Evolutionary conservation across 495 filamentous ascomycete genomes (phyloP), one percentile per base, ranked within the genome.

Genomic region (Penicillium steckii): DNA sequence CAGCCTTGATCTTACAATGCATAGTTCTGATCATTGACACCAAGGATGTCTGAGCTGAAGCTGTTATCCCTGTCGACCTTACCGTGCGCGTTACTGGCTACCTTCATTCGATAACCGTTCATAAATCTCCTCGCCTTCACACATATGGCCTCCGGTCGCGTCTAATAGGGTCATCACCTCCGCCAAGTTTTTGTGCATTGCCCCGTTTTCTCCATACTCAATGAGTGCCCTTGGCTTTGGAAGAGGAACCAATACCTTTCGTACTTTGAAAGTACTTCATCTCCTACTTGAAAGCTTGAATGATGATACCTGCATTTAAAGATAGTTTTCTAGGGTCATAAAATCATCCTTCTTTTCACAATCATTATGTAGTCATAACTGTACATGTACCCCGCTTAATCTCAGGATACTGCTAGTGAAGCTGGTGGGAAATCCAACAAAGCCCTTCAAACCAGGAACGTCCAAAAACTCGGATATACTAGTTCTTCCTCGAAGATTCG

Each of bases 401-500:
- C 42, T 9, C 8, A n/a, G n/a, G 18, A 37, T 29, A 3, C 12
- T 26, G 6, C 5, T 18, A 44, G 38, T 21, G 18, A 41, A 23
- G 19, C 13, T 4, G 38, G 19, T 13, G 21, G 9, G 8, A 23
- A 19, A 21, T 38, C 7, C 33, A 41, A 8, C 21, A 8, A 12
- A 19, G 13, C 13, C 4, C 22, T 22, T 25, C 40, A 56, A 30
- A 98, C 84, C 51, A 98, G 72, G 66, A 97, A 96, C 1, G 93
- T 98, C 91, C 92, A 97, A 70, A 90, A 97, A 67, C 91, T 96
- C 32, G 94, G 94, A 73, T 92, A 98, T 19, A 98, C 92, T 66
- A 98, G 89, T 68, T 98, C 94, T 64, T 97, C 94, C 70, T 98
- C 94, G 62, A 98, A 97, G 52, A 97, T 96, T 50, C 91, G 82